Evolutionary conservation across 768 basidiomycete species (phyloP), one percentile per base, ranked within the genome.

Genomic region (Phallus indusiatus): DNA sequence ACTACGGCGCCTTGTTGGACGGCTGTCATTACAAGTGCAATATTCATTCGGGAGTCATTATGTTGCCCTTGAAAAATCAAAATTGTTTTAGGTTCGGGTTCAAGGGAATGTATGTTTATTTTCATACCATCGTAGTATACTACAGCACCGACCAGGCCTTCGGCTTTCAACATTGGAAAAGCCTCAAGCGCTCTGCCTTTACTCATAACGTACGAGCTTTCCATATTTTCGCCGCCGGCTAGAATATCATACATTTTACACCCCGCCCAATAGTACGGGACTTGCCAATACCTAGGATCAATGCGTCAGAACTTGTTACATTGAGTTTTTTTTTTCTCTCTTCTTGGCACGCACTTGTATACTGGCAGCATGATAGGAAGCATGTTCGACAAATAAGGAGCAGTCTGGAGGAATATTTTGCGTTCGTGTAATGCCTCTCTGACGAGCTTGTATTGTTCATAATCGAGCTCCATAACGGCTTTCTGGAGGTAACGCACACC

Each of bases 41-140:
- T 81, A 75, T 99, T 99, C 96, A 98, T 99, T 14, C 95, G 83
- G 1, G 95, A 88, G 66, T 99, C 96, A 67, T 99, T 99, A 73
- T 99, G 95, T 74, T 97, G 95, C 56, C 94, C 91, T 94, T 53
- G 33, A 22, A 18, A 24, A 34, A 46, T 46, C 53, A 60, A 21
- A 61, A 2, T 51, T 33, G 51, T 48, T 20, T n/a, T 28, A 21
- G 7, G 47, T 5, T 33, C 36, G 20, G 33, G 3, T 54, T 47
- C 12, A 17, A 33, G 34, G 51, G 24, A 28, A 59, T n/a, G n/a
- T n/a, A n/a, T n/a, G n/a, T n/a, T n/a, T n/a, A 56, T 16, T 59
- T 79, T n/a, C n/a, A 60, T 65, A 89, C 94, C 94, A 67, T 99
- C 95, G 65, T 99, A 96, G 73, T 98, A 98, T 16, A 99, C 95